These are phyloP conservation scores for Phytophthora citrophthora DNA, from an alignment of 352 stramenopile genomes.

Conservation along the genomic window DNA sequence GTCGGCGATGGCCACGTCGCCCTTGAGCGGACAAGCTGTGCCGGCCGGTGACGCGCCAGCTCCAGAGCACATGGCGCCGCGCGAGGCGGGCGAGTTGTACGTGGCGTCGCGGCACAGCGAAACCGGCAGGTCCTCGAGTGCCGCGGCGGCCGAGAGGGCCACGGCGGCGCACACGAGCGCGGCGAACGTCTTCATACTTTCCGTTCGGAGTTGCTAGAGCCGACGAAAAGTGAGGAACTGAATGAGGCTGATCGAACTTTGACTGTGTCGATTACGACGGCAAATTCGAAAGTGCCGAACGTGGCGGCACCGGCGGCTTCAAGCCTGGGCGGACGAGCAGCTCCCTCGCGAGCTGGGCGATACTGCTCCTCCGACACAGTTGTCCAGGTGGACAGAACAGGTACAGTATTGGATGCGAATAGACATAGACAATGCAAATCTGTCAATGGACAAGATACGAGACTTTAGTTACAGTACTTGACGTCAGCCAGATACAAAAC, in stretches of 20 bases:
- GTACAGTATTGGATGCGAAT: conserved; percentile 14
- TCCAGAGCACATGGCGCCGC: conserved; percentile 40
- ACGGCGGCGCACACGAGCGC: conserved; percentile 38
- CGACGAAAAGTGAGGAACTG: conserved; percentile 29
- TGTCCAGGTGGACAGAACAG: conserved; percentile 14
- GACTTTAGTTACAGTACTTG: conserved; percentile 1
- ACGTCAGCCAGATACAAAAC: conserved; percentile 1
- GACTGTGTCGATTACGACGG: conserved; percentile 33
- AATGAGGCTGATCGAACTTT: conserved; percentile 6
- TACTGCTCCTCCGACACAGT: conserved; percentile 24
- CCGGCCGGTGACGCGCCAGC: conserved; percentile 26
- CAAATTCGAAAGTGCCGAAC: conserved; percentile 44
- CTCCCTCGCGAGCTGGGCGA: conserved; percentile 17
- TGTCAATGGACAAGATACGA: conserved; percentile 16
- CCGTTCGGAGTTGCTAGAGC: conserved; percentile 1
- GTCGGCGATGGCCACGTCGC: conserved; percentile 39
- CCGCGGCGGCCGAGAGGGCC: conserved; percentile 31
- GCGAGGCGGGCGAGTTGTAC: conserved; percentile 39
- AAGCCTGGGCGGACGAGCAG: conserved; percentile 5
- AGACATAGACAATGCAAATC: conserved; percentile 11
- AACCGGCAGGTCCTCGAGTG: conserved; percentile 40
- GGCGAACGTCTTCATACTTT: conserved; percentile 49
- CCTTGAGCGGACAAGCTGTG: conserved; percentile 38
- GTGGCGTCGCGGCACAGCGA: conserved; percentile 53
- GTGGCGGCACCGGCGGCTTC: conserved; percentile 3